Base-by-base conservation (phyloP, 768 basidiomycete genomes). In the Boletus eberwhitei region DNA sequence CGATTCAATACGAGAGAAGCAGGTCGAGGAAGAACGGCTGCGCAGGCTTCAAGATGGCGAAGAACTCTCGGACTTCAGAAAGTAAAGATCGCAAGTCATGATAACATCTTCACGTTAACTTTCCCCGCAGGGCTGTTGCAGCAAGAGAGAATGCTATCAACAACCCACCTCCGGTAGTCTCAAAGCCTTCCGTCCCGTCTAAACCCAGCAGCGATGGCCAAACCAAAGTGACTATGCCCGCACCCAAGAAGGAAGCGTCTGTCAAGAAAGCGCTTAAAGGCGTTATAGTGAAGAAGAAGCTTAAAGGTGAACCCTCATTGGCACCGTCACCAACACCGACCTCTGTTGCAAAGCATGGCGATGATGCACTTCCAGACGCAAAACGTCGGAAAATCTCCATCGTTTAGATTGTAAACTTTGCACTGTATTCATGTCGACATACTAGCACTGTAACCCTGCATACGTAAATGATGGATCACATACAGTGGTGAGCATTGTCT, bases 231-330 rank as follows among this genome's bases (percentile, higher is more conserved):
- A 41, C 69, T 21, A 54, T 63, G 5, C 61, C 74, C n/a, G 56
- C 67, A 4, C 64, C 69, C 24, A 87, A 82, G 72, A 92, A 86
- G 65, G 83, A 87, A 37, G 61, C 45, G 21, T 61, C 67, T 2
- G 61, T 66, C 34, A 91, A 89, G 70, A 82, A 80, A 59, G 68
- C 79, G 3, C 74, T 93, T 40, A 93, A 90, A 64, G 90, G 90
- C 19, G 86, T 91, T 8, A 74, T 93, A 16, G 83, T 90, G 46
- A 93, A 90, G 75, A 91, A 86, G 70, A 90, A 83, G 67, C 54
- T 75, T 14, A 89, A 86, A 64, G 48, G 61, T 43, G 54, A 63
- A 32, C 47, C 62, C 8, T 46, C 68, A 48, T 50, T 61, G 36
- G 43, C 48, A 54, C 41, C 68, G 19, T 41, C 64, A 41, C 58